phyloP scores from a whole-genome alignment of 177 flowering plant genomes.

The Tripterygium wilfordii region DNA sequence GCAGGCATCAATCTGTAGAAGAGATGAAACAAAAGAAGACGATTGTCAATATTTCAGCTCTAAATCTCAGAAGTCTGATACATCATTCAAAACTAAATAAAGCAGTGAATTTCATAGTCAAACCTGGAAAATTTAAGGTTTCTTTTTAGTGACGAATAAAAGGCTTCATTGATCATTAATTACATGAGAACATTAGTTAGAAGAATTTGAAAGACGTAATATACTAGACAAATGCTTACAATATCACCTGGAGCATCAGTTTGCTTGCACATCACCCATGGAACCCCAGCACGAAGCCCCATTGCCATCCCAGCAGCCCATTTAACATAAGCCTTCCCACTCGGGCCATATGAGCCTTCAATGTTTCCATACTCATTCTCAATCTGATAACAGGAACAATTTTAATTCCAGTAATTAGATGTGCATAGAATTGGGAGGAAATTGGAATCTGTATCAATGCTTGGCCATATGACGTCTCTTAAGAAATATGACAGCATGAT shows the following conservation, averaged over 20 bases:
- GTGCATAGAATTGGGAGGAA: not conserved
- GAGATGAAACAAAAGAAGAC: not conserved
- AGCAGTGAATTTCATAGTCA: not conserved
- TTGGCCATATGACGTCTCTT: not conserved
- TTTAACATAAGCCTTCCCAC: constrained; percentile 64
- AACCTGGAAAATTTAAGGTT: too few species aligned
- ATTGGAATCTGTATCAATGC: not conserved
- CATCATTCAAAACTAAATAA: not conserved
- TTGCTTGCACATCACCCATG: constrained; percentile 99
- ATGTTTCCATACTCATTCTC: constrained; percentile 94
- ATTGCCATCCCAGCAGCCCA: constrained; percentile 96
- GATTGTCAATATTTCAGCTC: not conserved
- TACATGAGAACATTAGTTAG: not conserved
- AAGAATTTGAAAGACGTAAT: not conserved
- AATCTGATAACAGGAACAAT: constrained; percentile 64
- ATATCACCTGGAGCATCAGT: constrained; percentile 77
- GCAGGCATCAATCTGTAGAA: constrained; percentile 78
- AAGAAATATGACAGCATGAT: too few species aligned
- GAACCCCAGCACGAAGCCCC: constrained; percentile 90
- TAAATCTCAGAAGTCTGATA: not conserved
- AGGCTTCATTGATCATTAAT: not conserved
- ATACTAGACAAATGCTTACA: constrained; percentile 32
- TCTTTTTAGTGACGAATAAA: too few species aligned
- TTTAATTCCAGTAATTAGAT: not conserved
- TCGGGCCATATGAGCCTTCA: constrained; percentile 52